These are phyloP conservation scores for Crotalaria pallida DNA, from an alignment of 306 rosid genomes.

Conservation along the genomic window DNA sequence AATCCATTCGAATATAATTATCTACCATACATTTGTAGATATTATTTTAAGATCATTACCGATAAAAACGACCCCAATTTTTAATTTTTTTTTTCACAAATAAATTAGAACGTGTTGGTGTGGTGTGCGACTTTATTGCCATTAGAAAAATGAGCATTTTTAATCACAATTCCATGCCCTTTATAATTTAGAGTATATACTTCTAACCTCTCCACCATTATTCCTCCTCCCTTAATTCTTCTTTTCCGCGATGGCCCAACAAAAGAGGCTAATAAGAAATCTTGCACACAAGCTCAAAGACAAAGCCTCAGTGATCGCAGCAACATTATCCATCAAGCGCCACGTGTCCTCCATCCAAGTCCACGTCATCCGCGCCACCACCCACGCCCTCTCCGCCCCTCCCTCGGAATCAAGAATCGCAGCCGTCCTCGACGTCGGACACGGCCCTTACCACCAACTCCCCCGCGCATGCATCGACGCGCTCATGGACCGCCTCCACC, in stretches of 20 bases:
- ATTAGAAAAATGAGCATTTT: too few relatives aligned
- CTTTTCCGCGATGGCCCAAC: slow-evolving; percentile 31
- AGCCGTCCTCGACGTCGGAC: slow-evolving; percentile 41
- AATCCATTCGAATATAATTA: background rate
- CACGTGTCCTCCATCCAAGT: slow-evolving; percentile 38
- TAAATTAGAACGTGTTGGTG: background rate
- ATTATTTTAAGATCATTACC: background rate
- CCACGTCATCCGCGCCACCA: slow-evolving; percentile 72
- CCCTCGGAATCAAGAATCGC: slow-evolving; percentile 47
- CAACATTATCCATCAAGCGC: slow-evolving; percentile 45
- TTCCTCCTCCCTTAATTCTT: background rate
- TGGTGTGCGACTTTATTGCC: background rate
- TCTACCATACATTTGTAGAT: background rate
- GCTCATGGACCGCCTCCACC: slow-evolving; percentile 69
- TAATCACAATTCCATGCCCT: background rate
- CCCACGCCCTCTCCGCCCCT: slow-evolving; percentile 41
- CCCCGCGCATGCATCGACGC: slow-evolving; percentile 50
- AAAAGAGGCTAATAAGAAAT: slow-evolving; percentile 32
- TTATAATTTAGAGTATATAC: slow-evolving; percentile 3
- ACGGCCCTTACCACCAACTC: slow-evolving; percentile 22
- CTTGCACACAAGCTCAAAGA: slow-evolving; percentile 55
- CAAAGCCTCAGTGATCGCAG: slow-evolving; percentile 56
- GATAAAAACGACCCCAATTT: background rate
- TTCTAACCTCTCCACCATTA: background rate
- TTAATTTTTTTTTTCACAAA: background rate